Base-by-base conservation (phyloP, 192 early-diverging fungal species). In the Backusella parvicylindrica region DNA sequence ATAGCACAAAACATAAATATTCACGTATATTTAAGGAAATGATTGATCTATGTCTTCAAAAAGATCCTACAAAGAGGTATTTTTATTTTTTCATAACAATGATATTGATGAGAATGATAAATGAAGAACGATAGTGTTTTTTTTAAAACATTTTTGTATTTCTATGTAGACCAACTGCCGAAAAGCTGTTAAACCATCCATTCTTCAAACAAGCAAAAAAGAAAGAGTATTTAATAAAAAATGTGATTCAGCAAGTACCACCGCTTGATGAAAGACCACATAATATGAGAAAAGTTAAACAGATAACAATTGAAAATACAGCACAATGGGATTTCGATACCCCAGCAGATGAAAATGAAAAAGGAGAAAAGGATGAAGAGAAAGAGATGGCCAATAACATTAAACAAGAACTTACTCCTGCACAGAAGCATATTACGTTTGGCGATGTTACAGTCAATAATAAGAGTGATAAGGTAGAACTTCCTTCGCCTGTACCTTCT, bases 141-240 rank as follows among this genome's bases (percentile, higher is more conserved):
- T n/a, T n/a, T n/a, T n/a, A n/a, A n/a, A n/a, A n/a, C n/a, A n/a
- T n/a, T n/a, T n/a, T n/a, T n/a, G n/a, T n/a, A n/a, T n/a, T n/a
- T n/a, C n/a, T n/a, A 43, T 76, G 3, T 81, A 93, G 93, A 86
- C 92, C 92, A 15, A 84, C 86, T 15, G 88, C 93, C 1, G 92
- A 94, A 73, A 95, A 92, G 71, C 85, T 95, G 0, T 74, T 95
- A 35, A 79, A 75, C 21, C 93, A 94, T 78, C 77, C 91, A 1
- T 95, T 95, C 75, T 95, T 95, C 77, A 94, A 89, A 68, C 85
- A 87, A 43, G 90, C 91, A 12, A 94, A 92, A 77, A 92, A 90
- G 72, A 89, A 85, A 68, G 75, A 86, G 13, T 92, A 91, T 74
- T 83, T 96, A 3, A 90, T 89, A 3, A 79, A 81, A 1, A 81